phyloP scores from a whole-genome alignment of 1,139 yeast species.

The Ogataea hybrid region DNA sequence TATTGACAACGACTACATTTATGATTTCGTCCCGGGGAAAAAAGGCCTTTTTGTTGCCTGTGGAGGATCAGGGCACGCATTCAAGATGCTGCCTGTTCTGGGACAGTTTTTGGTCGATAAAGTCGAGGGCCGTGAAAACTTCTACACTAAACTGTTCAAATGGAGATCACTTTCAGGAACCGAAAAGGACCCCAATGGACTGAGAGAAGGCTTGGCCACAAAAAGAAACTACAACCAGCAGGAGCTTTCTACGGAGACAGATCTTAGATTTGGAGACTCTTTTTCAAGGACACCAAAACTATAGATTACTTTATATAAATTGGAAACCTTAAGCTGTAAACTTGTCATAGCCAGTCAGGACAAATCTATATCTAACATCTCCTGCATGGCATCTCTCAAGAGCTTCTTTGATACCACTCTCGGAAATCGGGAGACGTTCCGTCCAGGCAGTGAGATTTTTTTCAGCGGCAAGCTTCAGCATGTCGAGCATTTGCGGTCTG shows the following conservation, averaged over 20 bases:
- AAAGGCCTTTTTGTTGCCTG: slow-evolving; percentile 40
- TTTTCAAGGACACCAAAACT: background rate
- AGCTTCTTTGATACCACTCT: slow-evolving; percentile 44
- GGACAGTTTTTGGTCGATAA: slow-evolving; percentile 36
- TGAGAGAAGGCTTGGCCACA: slow-evolving; percentile 26
- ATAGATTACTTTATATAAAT: background rate
- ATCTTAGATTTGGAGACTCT: slow-evolving; percentile 15
- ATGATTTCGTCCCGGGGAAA: slow-evolving; percentile 39
- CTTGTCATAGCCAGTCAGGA: slow-evolving; percentile 48
- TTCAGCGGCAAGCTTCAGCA: slow-evolving; percentile 56
- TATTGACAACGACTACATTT: slow-evolving; percentile 39
- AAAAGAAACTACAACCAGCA: slow-evolving; percentile 25
- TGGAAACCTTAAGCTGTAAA: background rate
- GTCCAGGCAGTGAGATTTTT: slow-evolving; percentile 56
- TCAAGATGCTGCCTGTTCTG: slow-evolving; percentile 37
- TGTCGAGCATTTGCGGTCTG: slow-evolving; percentile 52
- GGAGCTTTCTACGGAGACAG: slow-evolving; percentile 17
- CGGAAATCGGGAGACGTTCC: slow-evolving; percentile 44
- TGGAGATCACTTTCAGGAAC: slow-evolving; percentile 35
- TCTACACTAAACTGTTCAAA: slow-evolving; percentile 31
- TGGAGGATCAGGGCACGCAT: slow-evolving; percentile 47
- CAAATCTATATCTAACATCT: slow-evolving; percentile 64
- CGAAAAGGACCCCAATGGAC: slow-evolving; percentile 26
- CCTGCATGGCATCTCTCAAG: slow-evolving; percentile 49
- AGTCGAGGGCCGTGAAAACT: slow-evolving; percentile 29